Percentiles rank a stretch among this genome's conserved stretches.
Conservation (phyloP, 2,329 filamentous ascomycete genomes). For the Akanthomyces uredinophilus region DNA sequence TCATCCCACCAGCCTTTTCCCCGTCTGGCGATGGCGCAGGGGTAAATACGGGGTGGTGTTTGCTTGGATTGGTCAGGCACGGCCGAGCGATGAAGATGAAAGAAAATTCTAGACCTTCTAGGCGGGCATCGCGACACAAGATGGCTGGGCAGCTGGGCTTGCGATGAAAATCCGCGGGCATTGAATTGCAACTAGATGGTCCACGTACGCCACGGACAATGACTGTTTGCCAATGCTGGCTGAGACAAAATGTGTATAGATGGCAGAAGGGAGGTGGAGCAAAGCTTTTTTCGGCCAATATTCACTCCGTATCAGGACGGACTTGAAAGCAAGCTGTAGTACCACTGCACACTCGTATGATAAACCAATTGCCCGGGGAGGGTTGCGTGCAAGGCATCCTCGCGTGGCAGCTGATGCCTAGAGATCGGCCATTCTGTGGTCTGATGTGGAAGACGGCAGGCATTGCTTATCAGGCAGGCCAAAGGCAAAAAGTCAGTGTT, state of each 20-base stretch:
- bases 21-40: constrained; percentile 5
- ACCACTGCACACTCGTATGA: not conserved
- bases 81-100: not conserved
- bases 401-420: constrained; percentile 1
- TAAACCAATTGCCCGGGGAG: not conserved
- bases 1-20: not conserved
- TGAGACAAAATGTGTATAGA: not conserved
- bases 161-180: not conserved
- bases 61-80: not conserved
- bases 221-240: not conserved
- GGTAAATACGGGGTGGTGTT: not conserved
- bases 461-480: not conserved
- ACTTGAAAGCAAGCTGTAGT: not conserved
- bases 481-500: not conserved
- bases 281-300: not conserved
- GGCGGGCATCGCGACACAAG: not conserved
- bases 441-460: not conserved
- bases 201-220: too few relatives aligned
- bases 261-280: not conserved
- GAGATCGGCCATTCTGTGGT: constrained; percentile 2
- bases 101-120: not conserved
- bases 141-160: not conserved
- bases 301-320: not conserved
- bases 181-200: not conserved
- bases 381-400: not conserved